These are phyloP conservation scores for Linnemannia exigua DNA, from an alignment of 192 early-diverging fungal genomes.

Conservation along the genomic window DNA sequence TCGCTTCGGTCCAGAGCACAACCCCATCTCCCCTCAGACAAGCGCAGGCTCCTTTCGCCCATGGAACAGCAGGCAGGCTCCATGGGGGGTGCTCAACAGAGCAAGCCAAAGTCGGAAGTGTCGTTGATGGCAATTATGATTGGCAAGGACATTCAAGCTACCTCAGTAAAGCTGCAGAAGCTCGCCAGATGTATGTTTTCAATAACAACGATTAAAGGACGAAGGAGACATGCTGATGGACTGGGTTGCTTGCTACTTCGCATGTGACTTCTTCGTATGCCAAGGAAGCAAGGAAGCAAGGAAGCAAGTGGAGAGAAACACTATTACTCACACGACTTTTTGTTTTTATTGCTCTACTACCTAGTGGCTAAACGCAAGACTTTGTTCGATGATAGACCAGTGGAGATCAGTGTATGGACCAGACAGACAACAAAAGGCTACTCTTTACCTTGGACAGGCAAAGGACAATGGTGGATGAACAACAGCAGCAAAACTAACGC, in stretches of 20 bases:
- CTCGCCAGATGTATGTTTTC: constrained; percentile 75
- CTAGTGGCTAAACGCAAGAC: constrained; percentile 94
- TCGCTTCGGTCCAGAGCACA: constrained; percentile 70
- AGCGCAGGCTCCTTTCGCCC: constrained; percentile 56
- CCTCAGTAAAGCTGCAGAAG: constrained; percentile 86
- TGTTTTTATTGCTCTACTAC: not conserved
- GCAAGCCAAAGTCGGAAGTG: constrained; percentile 81
- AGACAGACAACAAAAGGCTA: not conserved
- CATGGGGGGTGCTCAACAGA: not conserved
- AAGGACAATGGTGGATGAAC: not conserved
- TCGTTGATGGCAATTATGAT: constrained; percentile 86
- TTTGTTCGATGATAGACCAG: constrained; percentile 96
- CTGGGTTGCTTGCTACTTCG: not conserved
- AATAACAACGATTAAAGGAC: too few species aligned
- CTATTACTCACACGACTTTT: not conserved
- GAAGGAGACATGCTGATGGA: too few species aligned
- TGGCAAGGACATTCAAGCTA: constrained; percentile 89
- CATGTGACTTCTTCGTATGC: not conserved
- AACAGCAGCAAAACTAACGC: not conserved
- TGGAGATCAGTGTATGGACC: constrained; percentile 86
- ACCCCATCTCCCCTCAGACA: constrained; percentile 39
- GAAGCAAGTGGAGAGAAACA: not conserved
- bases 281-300: not conserved
- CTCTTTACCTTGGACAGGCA: not conserved
- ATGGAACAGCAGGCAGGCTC: constrained; percentile 40